Percentiles rank a stretch among this genome's conserved stretches.
phyloP scores from a whole-genome alignment of 1,284 basidiomycete species.

The Grifola frondosa region DNA sequence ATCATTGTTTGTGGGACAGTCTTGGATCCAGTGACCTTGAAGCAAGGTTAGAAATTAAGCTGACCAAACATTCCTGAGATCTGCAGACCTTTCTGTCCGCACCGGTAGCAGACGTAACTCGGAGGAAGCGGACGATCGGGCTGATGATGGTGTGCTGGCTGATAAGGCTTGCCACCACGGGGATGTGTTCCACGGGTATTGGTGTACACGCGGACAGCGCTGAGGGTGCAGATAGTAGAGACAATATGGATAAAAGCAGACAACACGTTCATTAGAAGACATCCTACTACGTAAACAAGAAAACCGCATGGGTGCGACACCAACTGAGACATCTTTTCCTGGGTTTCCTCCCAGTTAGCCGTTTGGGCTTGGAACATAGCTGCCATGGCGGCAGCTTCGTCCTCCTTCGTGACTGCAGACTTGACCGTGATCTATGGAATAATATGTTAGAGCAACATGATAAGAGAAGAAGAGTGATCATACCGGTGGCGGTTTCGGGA shows the following conservation, averaged over 20 bases:
- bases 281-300: conserved; percentile 59
- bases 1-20: conserved; percentile 97
- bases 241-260: conserved; percentile 35
- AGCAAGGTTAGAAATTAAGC: conserved; percentile 6
- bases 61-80: conserved; percentile 11
- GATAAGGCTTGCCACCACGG: conserved; percentile 64
- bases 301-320: conserved; percentile 60
- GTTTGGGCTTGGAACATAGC: conserved; percentile 94
- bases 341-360: conserved; percentile 93
- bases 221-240: conserved; percentile 35
- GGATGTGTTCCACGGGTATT: conserved; percentile 61
- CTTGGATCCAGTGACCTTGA: conserved; percentile 99
- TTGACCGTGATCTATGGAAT: conserved; percentile 31
- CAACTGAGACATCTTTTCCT: conserved; percentile 96
- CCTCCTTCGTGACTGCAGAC: conserved; percentile 53
- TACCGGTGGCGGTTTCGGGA: conserved; percentile 25
- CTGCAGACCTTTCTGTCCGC: conserved; percentile 89
- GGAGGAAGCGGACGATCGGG: conserved; percentile 76
- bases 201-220: conserved; percentile 71
- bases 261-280: conserved; percentile 61
- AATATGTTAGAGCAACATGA: too few relatives aligned
- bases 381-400: conserved; percentile 87
- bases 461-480: conserved; percentile 13
- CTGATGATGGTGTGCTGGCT: conserved; percentile 43
- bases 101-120: conserved; percentile 99